Evolutionary conservation across 805 yeast species (phyloP), one percentile per base, ranked within the genome.

Genomic region (Suhomyces canberraensis): DNA sequence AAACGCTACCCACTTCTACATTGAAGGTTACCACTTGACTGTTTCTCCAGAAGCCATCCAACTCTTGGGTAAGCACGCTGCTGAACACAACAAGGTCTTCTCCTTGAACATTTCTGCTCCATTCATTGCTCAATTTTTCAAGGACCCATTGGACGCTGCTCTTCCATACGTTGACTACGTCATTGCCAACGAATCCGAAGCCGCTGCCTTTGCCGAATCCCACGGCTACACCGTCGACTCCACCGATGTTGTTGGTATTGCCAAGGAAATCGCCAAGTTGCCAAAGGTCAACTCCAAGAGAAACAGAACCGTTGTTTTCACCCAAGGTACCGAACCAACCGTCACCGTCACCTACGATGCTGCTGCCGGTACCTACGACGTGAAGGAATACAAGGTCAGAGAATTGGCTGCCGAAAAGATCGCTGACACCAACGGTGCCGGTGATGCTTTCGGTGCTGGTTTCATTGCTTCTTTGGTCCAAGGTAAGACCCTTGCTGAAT

Each of bases 1-100:
- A 66, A 72, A 69, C 34, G 98, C 91, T 43, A 73, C 80, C 61
- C 75, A 72, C 54, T 93, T 70, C 75, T 93, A 93, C 77, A 84
- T 93, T 58, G 98, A 98, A 56, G 99, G 99, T n/a, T 93, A 81
- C 87, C 99, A 93, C 67, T 76, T 93, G 69, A 93, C 99, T 40
- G 99, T 93, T 40, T 86, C 95, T 48, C 96, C 96, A 48, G 95
- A 83, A 42, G 97, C 98, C 39, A 93, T 93, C 56, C 73, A 76
- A 51, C 79, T 81, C 41, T 75, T 93, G 53, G 98, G 96, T 51
- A 76, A 88, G 67, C 96, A 93, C 60, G 97, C 98, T 47, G 84
- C 93, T 44, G 84, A 72, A 43, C 75, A 69, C 55, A 79, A 83
- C 75, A 87, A 87, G 71, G 73, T 78, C 42, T 84, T 88, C 56